Evolutionary conservation across 306 rosid species (phyloP), one percentile per base, ranked within the genome.

Genomic region (Fragaria ananassa): DNA sequence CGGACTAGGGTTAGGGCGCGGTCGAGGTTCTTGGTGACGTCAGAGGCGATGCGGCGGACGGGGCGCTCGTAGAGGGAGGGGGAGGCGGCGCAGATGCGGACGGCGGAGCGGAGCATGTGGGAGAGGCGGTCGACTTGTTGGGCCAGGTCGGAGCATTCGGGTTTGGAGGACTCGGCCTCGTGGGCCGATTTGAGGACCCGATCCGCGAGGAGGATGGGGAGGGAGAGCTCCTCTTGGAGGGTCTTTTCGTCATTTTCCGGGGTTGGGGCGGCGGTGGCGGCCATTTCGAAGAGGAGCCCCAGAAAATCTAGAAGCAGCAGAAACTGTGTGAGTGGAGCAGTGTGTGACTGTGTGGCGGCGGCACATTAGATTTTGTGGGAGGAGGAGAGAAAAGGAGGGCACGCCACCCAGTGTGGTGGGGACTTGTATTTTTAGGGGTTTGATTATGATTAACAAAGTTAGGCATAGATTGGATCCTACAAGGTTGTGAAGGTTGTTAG

Each of bases 1-100:
- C 96, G 91, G 15, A 89, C 85, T 0, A 91, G 78, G 13, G 83
- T 75, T 0, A 87, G 68, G 10, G 96, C 86, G 9, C 90, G 92
- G 0, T 89, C 97, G 11, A 94, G 87, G 70, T 82, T 91, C 75
- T 85, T 88, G 7, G 83, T 37, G 21, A 89, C 89, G 25, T 94
- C 93, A 1, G 85, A 86, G 0, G 86, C 84, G 78, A 94, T 87
- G 70, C 98, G 85, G 4, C 91, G 91, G 50, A 91, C 70, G 31
- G 98, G 97, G 0, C 83, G 86, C 18, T 91, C 95, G 89, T 94
- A 90, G 17, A 94, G 77, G 6, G 91, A 71, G 29, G 79, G 89
- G 41, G 85, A 37, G n/a, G 86, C 68, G 64, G 93, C 57, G 45
- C 86, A 74, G 14, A 81, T 70, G 1, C 91, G 83, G 21, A 83